phyloP scores from a whole-genome alignment of 23 red algal species.

The Gracilaria domingensis region DNA sequence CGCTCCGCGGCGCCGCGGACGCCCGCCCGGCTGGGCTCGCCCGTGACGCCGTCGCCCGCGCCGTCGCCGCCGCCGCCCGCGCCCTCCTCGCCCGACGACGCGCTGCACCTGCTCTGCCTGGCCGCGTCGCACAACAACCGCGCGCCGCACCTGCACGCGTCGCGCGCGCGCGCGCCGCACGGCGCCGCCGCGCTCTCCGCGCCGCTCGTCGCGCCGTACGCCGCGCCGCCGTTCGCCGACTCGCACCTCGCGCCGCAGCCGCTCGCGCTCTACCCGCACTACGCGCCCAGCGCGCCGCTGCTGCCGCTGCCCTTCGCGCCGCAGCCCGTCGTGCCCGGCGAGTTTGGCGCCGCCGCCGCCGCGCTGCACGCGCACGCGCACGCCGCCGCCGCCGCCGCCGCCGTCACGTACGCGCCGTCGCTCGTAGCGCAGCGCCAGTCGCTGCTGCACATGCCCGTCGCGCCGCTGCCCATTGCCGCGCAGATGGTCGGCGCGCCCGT shows the following conservation, averaged over 20 bases:
- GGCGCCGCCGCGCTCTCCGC: background rate
- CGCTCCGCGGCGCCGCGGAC: background rate
- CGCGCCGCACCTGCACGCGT: background rate
- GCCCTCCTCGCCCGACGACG: conserved; percentile 18
- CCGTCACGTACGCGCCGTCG: background rate
- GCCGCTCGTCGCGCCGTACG: background rate
- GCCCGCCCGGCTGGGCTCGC: conserved; percentile 28
- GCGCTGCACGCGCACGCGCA: conserved; percentile 1
- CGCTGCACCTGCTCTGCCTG: conserved; percentile 46
- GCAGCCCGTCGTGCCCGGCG: background rate
- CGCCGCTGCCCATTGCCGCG: conserved; percentile 16
- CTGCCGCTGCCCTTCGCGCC: conserved; percentile 3
- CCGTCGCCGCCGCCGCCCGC: background rate
- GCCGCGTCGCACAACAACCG: conserved; percentile 38
- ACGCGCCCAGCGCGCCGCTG: background rate
- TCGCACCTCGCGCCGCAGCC: background rate
- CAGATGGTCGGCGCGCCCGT: background rate
- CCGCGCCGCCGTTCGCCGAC: background rate
- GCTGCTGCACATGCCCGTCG: conserved; percentile 16
- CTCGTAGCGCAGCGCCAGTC: background rate
- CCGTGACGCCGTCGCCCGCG: conserved; percentile 34
- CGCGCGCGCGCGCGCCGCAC: background rate
- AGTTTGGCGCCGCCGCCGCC: conserved; percentile 4
- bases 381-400: background rate
- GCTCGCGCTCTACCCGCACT: background rate